Evolutionary conservation across 768 basidiomycete species (phyloP).

Genomic region (Calocera viscosa): DNA sequence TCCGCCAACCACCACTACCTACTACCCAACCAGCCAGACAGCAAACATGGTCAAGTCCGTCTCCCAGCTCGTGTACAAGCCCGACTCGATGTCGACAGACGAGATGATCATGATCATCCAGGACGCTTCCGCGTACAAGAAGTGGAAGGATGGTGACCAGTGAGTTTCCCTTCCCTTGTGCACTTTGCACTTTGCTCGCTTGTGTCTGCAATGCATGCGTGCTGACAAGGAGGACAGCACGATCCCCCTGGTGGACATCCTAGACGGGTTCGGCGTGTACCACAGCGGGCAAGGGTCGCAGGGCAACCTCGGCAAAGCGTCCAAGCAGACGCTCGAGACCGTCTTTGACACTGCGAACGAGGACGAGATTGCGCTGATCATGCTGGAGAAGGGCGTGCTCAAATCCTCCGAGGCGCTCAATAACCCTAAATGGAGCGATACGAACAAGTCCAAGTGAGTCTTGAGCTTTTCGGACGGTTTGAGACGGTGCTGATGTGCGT

Average conservation of each 20-base stretch:
- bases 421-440: not conserved
- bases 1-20: not conserved
- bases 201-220: no score
- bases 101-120: conserved; percentile 59
- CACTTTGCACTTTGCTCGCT: conserved; percentile 18
- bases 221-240: no score
- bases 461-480: no score
- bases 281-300: conserved; percentile 61
- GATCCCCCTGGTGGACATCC: conserved; percentile 58
- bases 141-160: conserved; percentile 22
- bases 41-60: conserved; percentile 34
- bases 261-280: conserved; percentile 71
- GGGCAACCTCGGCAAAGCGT: conserved; percentile 59
- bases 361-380: conserved; percentile 43
- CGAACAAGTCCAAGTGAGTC: not conserved
- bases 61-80: conserved; percentile 69
- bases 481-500: no score
- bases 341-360: conserved; percentile 56
- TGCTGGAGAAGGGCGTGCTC: conserved; percentile 53
- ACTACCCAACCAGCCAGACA: not conserved
- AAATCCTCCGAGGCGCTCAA: conserved; percentile 35
- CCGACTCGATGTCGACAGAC: conserved; percentile 54
- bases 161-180: conserved; percentile 26
- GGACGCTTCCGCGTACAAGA: conserved; percentile 35
- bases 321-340: conserved; percentile 73